Evolutionary conservation across 306 rosid species (phyloP).

Genomic region (Cicer chorassanicum): DNA sequence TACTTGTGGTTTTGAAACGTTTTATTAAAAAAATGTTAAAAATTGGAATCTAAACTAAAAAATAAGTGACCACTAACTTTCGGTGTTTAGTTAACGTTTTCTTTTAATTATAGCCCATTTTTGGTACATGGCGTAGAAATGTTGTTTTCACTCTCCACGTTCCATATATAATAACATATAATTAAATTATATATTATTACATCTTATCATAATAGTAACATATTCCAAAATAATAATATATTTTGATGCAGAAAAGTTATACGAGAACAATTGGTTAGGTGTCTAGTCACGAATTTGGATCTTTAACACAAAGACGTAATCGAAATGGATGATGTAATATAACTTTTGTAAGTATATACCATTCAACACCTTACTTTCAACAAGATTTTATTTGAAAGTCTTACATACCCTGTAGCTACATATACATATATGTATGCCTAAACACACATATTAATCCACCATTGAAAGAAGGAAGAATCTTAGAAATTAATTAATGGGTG

Average conservation of each 20-base stretch:
- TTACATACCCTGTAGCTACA: neutral
- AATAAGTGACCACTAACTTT: neutral
- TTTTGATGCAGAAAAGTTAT: too few species aligned
- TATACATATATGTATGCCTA: neutral
- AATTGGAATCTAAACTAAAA: neutral
- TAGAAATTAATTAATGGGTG: constrained; percentile 2
- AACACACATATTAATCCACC: neutral
- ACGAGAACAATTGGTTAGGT: too few species aligned
- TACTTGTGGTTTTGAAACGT: constrained; percentile 16
- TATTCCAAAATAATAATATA: too few species aligned
- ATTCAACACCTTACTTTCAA: neutral
- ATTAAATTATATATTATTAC: neutral
- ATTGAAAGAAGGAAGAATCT: neutral
- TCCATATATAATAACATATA: neutral
- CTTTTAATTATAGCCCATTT: neutral
- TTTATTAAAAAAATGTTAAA: too few species aligned
- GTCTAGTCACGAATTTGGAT: too few species aligned
- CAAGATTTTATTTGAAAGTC: neutral
- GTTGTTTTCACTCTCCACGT: neutral
- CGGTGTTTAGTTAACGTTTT: neutral
- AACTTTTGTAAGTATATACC: neutral
- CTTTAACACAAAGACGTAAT: too few species aligned
- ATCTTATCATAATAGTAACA: too few species aligned
- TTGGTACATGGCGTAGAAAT: neutral
- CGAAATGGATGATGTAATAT: too few species aligned